Conservation (phyloP, 306 rosid species). For the Dryas drummondii region DNA sequence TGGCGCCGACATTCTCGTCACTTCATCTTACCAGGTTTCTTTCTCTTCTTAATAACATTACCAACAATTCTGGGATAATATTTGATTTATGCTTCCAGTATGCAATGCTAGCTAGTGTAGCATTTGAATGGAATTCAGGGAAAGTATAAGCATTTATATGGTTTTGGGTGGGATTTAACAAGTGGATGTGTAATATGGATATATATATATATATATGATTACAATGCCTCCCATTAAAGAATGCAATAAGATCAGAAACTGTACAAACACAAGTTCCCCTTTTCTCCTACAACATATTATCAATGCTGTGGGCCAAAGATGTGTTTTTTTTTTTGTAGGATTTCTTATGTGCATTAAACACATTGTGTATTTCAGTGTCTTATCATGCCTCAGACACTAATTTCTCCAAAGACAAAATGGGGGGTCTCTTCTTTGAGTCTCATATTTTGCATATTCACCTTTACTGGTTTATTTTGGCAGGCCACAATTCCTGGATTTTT, state of each 20-base stretch:
- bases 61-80: no score
- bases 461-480: slow-evolving; percentile 25
- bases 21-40: slow-evolving; percentile 87
- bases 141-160: no score
- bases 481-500: slow-evolving; percentile 79
- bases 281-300: neutral
- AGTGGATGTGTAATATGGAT: no score
- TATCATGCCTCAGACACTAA: no score
- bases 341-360: neutral
- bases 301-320: neutral
- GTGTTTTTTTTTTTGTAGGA: neutral
- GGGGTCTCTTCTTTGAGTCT: neutral
- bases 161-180: no score
- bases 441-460: neutral
- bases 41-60: neutral
- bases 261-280: neutral
- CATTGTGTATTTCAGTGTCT: neutral
- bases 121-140: no score
- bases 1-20: slow-evolving; percentile 77
- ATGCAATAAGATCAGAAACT: neutral
- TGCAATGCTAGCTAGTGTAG: no score
- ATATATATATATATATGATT: neutral
- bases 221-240: neutral
- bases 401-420: neutral
- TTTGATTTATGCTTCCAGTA: no score